Evolutionary conservation across 228 moss, liverwort and hornwort genomes (phyloP), one percentile per base, ranked within the genome.

Genomic region (Sphagnum fallax): DNA sequence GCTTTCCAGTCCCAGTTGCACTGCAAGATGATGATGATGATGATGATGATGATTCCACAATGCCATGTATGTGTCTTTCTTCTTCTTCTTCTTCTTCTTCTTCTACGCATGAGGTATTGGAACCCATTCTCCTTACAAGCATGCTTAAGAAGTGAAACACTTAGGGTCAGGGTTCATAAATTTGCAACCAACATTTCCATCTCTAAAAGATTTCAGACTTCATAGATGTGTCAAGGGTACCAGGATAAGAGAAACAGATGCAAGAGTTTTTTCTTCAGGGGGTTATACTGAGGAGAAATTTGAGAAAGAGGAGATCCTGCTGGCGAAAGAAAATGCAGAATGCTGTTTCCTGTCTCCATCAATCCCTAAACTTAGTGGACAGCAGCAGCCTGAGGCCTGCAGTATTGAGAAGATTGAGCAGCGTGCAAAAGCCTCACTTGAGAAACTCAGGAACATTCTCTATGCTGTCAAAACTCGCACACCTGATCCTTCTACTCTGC

Each of bases 391-490:
- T 32, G 32, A 32, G 6, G 65, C 68, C 11, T 77, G 80, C 48
- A 82, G 77, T 51, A 75, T 86, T 55, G 80, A 86, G 5, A 77
- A 73, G 67, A 83, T 91, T 51, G 88, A 91, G 16, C 70, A 51
- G 14, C 80, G 74, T 67, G 71, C 88, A 65, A 91, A 86, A 65
- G 84, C 82, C 11, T 86, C 91, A 0, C 80, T 91, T 72, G 88
- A 82, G 53, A 91, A 91, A 61, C 75, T 91, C 69, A 82, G 88
- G 72, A 70, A 88, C 50, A 82, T 91, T 52, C 77, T 88, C 50
- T 84, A 76, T 1, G 77, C 62, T 63, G 88, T 79, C 6, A 91
- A 91, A 70, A 81, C 76, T 6, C 67, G 68, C 52, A 70, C 81
- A 14, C 77, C 74, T 8, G 73, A 87, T 32, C 32, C 32, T 70